Percentiles rank a stretch among this genome's conserved stretches.
These are phyloP conservation scores for Staphylotrichum longicolle DNA, from an alignment of 495 filamentous ascomycete species.

Conservation along the genomic window DNA sequence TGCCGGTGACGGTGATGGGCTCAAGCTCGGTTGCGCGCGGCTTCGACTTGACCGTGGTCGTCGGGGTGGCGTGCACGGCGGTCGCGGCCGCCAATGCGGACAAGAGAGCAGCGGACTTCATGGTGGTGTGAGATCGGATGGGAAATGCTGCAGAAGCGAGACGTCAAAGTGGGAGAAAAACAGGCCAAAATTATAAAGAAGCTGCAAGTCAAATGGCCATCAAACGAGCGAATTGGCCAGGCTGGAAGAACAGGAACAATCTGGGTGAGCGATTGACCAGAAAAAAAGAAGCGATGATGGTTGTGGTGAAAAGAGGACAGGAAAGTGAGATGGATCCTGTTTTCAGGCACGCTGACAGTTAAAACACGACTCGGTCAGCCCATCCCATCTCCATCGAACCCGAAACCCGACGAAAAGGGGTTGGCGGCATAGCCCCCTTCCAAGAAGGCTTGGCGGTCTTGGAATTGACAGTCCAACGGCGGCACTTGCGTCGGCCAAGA, in stretches of 20 bases:
- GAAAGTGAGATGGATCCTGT: not conserved
- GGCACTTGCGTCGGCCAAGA: constrained; percentile 27
- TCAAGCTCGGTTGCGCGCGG: constrained; percentile 44
- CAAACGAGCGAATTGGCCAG: constrained; percentile 31
- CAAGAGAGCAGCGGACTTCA: constrained; percentile 53
- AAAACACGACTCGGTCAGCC: constrained; percentile 10
- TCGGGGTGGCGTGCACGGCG: constrained; percentile 54
- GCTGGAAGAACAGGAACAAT: constrained; percentile 11
- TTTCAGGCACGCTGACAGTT: constrained; percentile 8
- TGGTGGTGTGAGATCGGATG: constrained; percentile 25
- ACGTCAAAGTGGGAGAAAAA: not conserved
- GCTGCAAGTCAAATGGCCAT: constrained; percentile 27
- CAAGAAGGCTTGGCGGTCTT: constrained; percentile 23
- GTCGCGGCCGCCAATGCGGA: constrained; percentile 55
- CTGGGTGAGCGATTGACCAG: constrained; percentile 24
- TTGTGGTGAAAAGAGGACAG: constrained; percentile 7
- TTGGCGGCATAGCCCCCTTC: constrained; percentile 28
- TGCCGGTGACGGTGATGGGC: constrained; percentile 45
- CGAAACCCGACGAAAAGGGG: constrained; percentile 20
- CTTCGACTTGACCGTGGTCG: constrained; percentile 53
- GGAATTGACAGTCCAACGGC: constrained; percentile 11
- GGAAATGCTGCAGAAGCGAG: not conserved
- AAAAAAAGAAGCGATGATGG: constrained; percentile 18
- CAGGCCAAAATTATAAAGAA: constrained; percentile 5
- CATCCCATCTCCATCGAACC: constrained; percentile 4